Evolutionary conservation across 1,284 basidiomycete species (phyloP).

Genomic region (Coniferiporia weirii): DNA sequence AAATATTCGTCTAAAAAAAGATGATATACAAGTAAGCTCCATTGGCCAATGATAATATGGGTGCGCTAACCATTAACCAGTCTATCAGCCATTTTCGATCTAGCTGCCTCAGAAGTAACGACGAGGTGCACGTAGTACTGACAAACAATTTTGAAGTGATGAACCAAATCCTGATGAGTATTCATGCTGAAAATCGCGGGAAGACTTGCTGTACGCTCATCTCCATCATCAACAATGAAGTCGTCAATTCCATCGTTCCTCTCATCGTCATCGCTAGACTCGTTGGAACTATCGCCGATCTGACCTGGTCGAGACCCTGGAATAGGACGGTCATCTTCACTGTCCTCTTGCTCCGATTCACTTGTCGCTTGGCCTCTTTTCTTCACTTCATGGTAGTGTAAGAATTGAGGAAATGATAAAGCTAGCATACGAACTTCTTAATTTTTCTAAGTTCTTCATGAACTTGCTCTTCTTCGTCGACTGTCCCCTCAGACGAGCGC

Average conservation of each 20-base stretch:
- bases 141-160: conserved; percentile 81
- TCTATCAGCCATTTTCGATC: conserved; percentile 6
- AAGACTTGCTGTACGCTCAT: conserved; percentile 40
- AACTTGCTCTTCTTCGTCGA: conserved; percentile 49
- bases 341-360: conserved; percentile 34
- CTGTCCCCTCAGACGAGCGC: conserved; percentile 55
- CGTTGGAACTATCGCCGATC: conserved; percentile 8
- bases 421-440: conserved; percentile 46
- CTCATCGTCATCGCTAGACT: conserved; percentile 24
- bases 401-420: conserved; percentile 5
- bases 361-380: conserved; percentile 40
- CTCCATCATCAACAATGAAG: conserved; percentile 74
- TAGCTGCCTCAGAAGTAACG: conserved; percentile 38
- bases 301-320: conserved; percentile 28
- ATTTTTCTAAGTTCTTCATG: conserved; percentile 57
- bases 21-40: conserved; percentile 15
- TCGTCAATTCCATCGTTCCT: conserved; percentile 39
- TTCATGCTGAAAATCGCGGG: conserved; percentile 76
- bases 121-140: conserved; percentile 81
- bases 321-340: conserved; percentile 25
- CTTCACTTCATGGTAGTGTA: conserved; percentile 32
- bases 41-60: not conserved
- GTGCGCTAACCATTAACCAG: conserved; percentile 36
- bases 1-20: conserved; percentile 64
- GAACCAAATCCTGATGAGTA: conserved; percentile 63